These are phyloP conservation scores for Aspergillus udagawae DNA, from an alignment of 2,329 filamentous ascomycete species.

Conservation along the genomic window DNA sequence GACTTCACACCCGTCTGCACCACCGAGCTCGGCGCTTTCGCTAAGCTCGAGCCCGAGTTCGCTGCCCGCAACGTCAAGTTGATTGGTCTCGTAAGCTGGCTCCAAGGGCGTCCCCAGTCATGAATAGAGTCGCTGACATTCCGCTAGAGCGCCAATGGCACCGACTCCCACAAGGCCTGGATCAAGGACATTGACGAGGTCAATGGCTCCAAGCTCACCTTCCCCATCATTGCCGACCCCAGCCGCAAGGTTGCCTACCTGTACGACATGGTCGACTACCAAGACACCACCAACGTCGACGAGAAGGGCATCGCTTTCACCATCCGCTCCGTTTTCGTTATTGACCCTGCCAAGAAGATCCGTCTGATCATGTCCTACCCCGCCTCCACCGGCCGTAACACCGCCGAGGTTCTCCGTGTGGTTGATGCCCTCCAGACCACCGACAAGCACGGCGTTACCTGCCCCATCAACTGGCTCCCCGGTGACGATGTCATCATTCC, in stretches of 20 bases:
- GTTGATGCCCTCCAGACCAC: constrained; percentile 78
- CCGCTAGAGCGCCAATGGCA: constrained; percentile 67
- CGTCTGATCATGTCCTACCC: constrained; percentile 91
- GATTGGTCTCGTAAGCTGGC: constrained; percentile 64
- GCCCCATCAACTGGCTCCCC: constrained; percentile 85
- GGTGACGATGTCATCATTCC: constrained; percentile 93
- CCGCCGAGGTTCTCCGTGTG: constrained; percentile 72
- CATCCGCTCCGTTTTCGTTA: constrained; percentile 92
- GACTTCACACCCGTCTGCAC: constrained; percentile 97
- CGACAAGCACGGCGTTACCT: constrained; percentile 84
- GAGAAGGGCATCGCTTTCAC: constrained; percentile 81
- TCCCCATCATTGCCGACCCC: constrained; percentile 82
- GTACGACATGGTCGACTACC: constrained; percentile 83
- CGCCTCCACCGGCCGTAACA: constrained; percentile 82
- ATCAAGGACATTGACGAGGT: constrained; percentile 85
- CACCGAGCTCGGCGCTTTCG: constrained; percentile 90
- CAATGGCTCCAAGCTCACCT: constrained; percentile 64
- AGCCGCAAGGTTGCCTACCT: constrained; percentile 70
- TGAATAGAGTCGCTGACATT: background rate
- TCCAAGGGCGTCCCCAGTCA: background rate
- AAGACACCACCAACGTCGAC: constrained; percentile 79
- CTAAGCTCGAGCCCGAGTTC: constrained; percentile 88
- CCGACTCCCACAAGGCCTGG: constrained; percentile 81
- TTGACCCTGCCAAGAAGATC: constrained; percentile 92
- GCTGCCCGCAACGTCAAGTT: constrained; percentile 83